These are phyloP conservation scores for Phytophthora citricola DNA, from an alignment of 352 stramenopile species.

Conservation along the genomic window DNA sequence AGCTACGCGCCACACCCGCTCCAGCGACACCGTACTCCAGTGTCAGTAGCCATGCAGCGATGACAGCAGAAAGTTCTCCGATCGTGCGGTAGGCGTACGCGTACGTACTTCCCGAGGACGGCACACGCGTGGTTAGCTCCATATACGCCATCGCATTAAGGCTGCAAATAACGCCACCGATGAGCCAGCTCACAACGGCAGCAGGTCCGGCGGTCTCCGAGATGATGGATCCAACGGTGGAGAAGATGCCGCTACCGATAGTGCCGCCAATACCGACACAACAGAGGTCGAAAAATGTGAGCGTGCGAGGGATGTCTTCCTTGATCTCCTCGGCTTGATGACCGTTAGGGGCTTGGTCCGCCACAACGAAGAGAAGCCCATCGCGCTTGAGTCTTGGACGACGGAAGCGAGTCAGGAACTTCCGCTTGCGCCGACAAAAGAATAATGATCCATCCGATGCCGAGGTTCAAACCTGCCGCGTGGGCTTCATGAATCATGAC, in stretches of 20 bases:
- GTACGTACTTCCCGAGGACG: constrained; percentile 90
- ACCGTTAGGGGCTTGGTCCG: constrained; percentile 64
- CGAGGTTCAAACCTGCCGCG: no score
- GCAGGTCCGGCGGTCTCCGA: constrained; percentile 72
- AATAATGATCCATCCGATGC: constrained; percentile 8
- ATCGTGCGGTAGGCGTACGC: constrained; percentile 92
- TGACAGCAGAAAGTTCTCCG: constrained; percentile 89
- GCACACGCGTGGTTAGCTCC: constrained; percentile 82
- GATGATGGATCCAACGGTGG: constrained; percentile 70
- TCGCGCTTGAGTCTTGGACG: constrained; percentile 8
- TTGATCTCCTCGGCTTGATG: constrained; percentile 62
- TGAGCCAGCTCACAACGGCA: constrained; percentile 73
- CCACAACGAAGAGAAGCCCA: constrained; percentile 41
- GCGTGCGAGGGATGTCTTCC: constrained; percentile 51
- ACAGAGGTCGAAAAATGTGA: constrained; percentile 86
- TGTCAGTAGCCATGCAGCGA: constrained; percentile 85
- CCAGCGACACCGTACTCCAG: constrained; percentile 93
- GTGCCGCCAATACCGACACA: constrained; percentile 91
- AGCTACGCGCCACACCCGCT: constrained; percentile 91
- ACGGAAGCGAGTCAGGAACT: constrained; percentile 1
- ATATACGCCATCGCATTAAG: constrained; percentile 87
- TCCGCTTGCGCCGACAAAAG: constrained; percentile 18
- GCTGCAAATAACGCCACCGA: constrained; percentile 77
- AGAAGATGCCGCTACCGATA: constrained; percentile 91
- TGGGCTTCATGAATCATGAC: no score